These are phyloP conservation scores for Amborella trichopoda DNA, from an alignment of 164 flowering plant genomes.

Conservation along the genomic window DNA sequence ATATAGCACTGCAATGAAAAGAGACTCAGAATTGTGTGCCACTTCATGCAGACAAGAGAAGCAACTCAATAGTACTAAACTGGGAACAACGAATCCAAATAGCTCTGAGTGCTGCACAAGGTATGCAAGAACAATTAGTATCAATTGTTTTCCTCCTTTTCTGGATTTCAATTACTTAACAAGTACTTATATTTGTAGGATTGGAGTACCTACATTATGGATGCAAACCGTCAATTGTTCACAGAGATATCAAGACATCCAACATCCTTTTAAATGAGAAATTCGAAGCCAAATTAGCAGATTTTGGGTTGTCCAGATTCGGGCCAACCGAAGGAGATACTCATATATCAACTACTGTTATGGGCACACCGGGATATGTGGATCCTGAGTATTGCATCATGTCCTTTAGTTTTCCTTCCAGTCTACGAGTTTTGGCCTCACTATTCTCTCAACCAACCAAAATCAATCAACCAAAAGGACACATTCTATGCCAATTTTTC, in stretches of 20 bases:
- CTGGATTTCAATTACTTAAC: neutral
- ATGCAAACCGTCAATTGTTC: too few relatives aligned
- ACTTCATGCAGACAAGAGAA: neutral
- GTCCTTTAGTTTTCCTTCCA: too few relatives aligned
- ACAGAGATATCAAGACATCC: neutral
- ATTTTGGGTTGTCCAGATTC: neutral
- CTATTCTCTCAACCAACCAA: too few relatives aligned
- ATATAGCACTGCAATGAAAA: too few relatives aligned
- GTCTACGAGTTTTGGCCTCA: too few relatives aligned
- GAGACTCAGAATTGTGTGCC: too few relatives aligned
- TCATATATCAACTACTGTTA: neutral
- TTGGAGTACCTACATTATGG: neutral
- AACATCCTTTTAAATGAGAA: constrained; percentile 1
- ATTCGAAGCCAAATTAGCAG: neutral
- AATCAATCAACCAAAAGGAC: too few relatives aligned
- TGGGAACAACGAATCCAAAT: neutral
- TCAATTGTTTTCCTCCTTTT: neutral
- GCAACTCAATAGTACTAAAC: neutral
- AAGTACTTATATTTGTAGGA: neutral
- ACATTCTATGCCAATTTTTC: too few relatives aligned
- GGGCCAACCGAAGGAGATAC: neutral
- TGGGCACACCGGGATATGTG: constrained; percentile 3
- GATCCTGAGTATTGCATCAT: constrained; percentile 8
- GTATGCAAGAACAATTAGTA: too few relatives aligned
- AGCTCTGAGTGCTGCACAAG: neutral